Conservation (phyloP, 805 yeast genomes). For the Barnettozyma siamensis region DNA sequence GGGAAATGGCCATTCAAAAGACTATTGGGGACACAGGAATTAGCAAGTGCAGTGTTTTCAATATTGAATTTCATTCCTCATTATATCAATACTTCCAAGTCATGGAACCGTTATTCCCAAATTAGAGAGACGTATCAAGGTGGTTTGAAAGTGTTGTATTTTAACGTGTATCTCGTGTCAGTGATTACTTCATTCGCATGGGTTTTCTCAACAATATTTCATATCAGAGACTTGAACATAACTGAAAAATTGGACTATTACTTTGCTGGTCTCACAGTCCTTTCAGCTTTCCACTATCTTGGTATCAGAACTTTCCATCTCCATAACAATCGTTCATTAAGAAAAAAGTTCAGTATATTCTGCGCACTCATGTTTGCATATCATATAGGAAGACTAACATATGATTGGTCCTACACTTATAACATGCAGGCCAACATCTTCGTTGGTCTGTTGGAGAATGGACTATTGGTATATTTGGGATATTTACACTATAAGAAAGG, state of each 20-base stretch:
- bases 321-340: constrained; percentile 35
- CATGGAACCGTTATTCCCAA: constrained; percentile 15
- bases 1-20: constrained; percentile 97
- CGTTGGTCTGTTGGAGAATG: constrained; percentile 72
- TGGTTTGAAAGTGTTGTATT: constrained; percentile 15
- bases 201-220: constrained; percentile 82
- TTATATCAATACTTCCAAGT: constrained; percentile 36
- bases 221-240: constrained; percentile 69
- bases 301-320: constrained; percentile 54
- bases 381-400: constrained; percentile 61
- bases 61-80: constrained; percentile 65
- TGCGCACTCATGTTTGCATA: constrained; percentile 48
- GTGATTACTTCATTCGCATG: constrained; percentile 78
- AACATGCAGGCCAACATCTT: constrained; percentile 87
- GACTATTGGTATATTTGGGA: constrained; percentile 29
- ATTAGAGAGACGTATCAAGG: constrained; percentile 2
- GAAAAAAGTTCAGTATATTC: constrained; percentile 32
- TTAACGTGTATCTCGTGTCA: constrained; percentile 44
- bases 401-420: constrained; percentile 87
- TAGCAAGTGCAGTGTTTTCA: constrained; percentile 77
- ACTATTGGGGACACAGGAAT: constrained; percentile 76
- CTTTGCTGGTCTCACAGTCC: constrained; percentile 86
- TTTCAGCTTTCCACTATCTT: constrained; percentile 72
- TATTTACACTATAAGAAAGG: constrained; percentile 25
- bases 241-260: constrained; percentile 89